phyloP scores from a whole-genome alignment of 192 early-diverging fungal species.

The Linnemannia elongata region DNA sequence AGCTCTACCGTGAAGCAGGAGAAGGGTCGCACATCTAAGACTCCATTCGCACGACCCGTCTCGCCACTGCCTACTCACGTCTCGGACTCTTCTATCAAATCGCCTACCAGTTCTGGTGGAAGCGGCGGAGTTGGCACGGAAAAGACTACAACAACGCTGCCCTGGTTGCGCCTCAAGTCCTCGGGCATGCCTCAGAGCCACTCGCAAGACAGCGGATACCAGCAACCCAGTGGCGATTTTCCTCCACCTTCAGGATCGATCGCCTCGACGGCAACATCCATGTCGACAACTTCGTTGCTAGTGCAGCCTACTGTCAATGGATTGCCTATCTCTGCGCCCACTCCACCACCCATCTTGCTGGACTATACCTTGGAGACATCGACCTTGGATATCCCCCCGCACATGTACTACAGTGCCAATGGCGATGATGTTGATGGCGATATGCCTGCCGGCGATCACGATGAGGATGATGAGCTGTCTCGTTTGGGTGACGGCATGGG shows the following conservation, averaged over 20 bases:
- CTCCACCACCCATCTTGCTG: constrained; percentile 44
- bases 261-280: constrained; percentile 11
- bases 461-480: not conserved
- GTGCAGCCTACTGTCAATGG: constrained; percentile 37
- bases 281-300: constrained; percentile 19
- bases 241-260: constrained; percentile 11
- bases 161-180: constrained; percentile 37
- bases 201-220: constrained; percentile 2
- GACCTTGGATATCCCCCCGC: constrained; percentile 28
- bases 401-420: constrained; percentile 48
- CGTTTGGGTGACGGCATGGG: constrained; percentile 17
- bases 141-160: constrained; percentile 24
- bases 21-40: constrained; percentile 3
- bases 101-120: not conserved
- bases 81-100: constrained; percentile 6
- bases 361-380: constrained; percentile 34
- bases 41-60: not conserved
- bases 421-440: constrained; percentile 54
- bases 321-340: constrained; percentile 17
- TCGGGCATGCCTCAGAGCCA: not conserved
- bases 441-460: constrained; percentile 15
- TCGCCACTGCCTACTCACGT: constrained; percentile 20
- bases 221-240: constrained; percentile 9
- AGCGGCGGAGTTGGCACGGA: not conserved
- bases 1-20: not conserved